Evolutionary conservation across 805 yeast species (phyloP).

Genomic region (Teunomyces aglyptinius): DNA sequence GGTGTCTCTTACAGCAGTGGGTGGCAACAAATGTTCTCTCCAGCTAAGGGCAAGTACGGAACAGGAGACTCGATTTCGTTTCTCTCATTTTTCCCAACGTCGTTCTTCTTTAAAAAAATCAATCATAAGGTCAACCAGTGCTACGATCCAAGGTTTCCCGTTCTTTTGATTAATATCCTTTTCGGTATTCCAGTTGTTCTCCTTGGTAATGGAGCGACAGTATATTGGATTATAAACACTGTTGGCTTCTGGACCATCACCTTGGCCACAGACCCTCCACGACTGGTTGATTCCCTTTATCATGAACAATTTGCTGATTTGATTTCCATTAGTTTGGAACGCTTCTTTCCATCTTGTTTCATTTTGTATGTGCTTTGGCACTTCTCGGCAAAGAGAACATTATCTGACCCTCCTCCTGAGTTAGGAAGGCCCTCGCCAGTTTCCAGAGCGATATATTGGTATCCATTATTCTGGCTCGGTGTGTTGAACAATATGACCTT

Average conservation of each 20-base stretch:
- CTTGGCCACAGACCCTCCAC: slow-evolving; percentile 78
- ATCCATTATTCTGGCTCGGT: slow-evolving; percentile 81
- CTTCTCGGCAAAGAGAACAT: slow-evolving; percentile 49
- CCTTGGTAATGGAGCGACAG: slow-evolving; percentile 40
- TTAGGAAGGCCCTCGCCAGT: slow-evolving; percentile 31
- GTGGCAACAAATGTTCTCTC: slow-evolving; percentile 43
- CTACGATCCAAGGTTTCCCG: slow-evolving; percentile 61
- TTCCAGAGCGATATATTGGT: slow-evolving; percentile 60
- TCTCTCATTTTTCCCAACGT: slow-evolving; percentile 70
- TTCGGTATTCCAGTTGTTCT: slow-evolving; percentile 63
- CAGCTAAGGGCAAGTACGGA: slow-evolving; percentile 50
- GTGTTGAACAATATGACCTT: slow-evolving; percentile 82
- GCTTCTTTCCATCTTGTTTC: slow-evolving; percentile 74
- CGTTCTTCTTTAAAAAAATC: slow-evolving; percentile 56
- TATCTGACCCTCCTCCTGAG: slow-evolving; percentile 19
- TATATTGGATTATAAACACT: slow-evolving; percentile 57
- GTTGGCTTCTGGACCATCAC: slow-evolving; percentile 84
- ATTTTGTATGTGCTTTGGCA: slow-evolving; percentile 71
- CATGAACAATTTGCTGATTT: slow-evolving; percentile 56
- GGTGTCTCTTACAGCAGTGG: slow-evolving; percentile 56
- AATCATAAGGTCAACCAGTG: slow-evolving; percentile 47
- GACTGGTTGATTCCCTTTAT: slow-evolving; percentile 51
- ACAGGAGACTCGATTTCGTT: slow-evolving; percentile 57
- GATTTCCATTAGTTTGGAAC: slow-evolving; percentile 66
- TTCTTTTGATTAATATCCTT: slow-evolving; percentile 57